A percentile compares a stretch with the other conserved stretches of the same genome.
These are phyloP conservation scores for Hypoxylon rubiginosum DNA, from an alignment of 2,329 filamentous ascomycete species.

Conservation along the genomic window DNA sequence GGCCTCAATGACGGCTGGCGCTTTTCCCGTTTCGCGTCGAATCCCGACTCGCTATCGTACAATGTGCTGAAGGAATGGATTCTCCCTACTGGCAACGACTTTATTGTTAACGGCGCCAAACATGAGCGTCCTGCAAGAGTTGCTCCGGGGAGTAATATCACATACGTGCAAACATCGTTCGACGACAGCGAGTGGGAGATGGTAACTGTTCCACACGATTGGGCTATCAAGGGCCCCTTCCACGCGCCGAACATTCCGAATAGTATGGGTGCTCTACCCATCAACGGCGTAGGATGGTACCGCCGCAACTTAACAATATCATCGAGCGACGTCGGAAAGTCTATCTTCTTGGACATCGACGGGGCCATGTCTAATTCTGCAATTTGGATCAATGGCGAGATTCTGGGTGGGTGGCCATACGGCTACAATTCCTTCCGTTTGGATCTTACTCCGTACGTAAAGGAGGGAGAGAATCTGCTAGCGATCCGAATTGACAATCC, in stretches of 20 bases:
- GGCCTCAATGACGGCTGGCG: conserved; percentile 54
- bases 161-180: conserved; percentile 49
- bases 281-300: conserved; percentile 63
- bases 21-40: conserved; percentile 53
- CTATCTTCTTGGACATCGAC: conserved; percentile 59
- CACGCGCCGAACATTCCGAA: conserved; percentile 53
- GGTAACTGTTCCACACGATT: conserved; percentile 59
- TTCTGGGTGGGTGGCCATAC: conserved; percentile 58
- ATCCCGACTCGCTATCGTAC: conserved; percentile 54
- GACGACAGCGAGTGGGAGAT: conserved; percentile 54
- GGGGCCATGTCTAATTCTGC: conserved; percentile 52
- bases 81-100: conserved; percentile 49
- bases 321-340: conserved; percentile 53
- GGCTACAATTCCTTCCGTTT: conserved; percentile 53
- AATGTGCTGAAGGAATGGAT: conserved; percentile 52
- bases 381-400: conserved; percentile 56
- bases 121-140: conserved; percentile 43
- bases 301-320: conserved; percentile 43
- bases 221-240: conserved; percentile 60
- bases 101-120: conserved; percentile 42
- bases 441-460: conserved; percentile 36
- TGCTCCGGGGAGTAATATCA: conserved; percentile 46
- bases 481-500: conserved; percentile 67
- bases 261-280: conserved; percentile 60
- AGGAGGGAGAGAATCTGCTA: conserved; percentile 55